Base-by-base conservation (phyloP, 1,284 basidiomycete species). In the Irpex rosettiformis region DNA sequence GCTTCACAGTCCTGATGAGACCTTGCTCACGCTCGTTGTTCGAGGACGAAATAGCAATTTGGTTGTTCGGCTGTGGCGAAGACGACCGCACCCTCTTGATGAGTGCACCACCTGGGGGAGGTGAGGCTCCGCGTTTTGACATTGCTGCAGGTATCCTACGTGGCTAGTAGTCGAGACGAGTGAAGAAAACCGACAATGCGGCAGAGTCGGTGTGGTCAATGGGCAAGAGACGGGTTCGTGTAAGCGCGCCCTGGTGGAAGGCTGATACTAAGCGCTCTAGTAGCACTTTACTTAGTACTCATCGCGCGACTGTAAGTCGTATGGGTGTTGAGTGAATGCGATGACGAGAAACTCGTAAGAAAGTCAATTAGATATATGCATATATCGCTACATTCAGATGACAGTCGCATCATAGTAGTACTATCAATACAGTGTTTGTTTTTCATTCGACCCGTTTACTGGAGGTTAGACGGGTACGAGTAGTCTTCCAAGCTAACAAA, bases 401-500 rank as follows among this genome's bases (percentile, higher is more conserved):
- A n/a, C n/a, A n/a, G n/a, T 47, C 10, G 18, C 45, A n/a, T n/a
- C 13, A 13, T 21, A n/a, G 18, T 25, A 47, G 45, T 25, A 47
- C 24, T 47, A 47, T 47, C 4, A 47, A 30, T 40, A 40, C 16
- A 18, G 33, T 37, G 11, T 37, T 54, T 37, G 33, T 40, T 30
- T 42, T 37, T 29, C 37, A 52, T 18, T 22, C 40, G 25, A n/a
- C 13, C 40, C 29, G n/a, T 13, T 57, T 28, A 93, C 49, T 84
- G 76, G 63, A 93, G 69, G 77, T 98, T 97, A 52, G 90, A 93
- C 43, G 94, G 93, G 75, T 98, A 98, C 24, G 73, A 67, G 75
- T 88, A 89, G 55, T 88, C 85, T 64, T 89, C 85, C 64, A 94
- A 75, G 11, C 83, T 83, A 48, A 95, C 81, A 69, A 96, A 96